Evolutionary conservation across 2,329 filamentous ascomycete species (phyloP), one percentile per base, ranked within the genome.

Genomic region (Rhynchosporium agropyri): DNA sequence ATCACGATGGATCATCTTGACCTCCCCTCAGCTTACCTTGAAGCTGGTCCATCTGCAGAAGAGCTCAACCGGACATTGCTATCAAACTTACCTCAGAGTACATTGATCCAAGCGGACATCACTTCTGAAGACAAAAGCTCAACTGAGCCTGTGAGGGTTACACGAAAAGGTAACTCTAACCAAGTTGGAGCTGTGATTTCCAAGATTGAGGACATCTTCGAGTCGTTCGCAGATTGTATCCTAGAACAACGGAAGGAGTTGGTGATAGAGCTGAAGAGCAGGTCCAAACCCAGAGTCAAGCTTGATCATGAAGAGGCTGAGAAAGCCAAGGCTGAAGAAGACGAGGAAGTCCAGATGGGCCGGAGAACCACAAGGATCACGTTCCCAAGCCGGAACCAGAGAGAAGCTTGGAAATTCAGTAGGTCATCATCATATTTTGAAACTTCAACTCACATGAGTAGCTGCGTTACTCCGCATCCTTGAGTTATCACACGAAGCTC

Each of bases 401-500:
- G 76, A 4, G 83, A 86, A 68, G 79, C 78, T 7, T 78, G 75
- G 67, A 83, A 80, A 57, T 86, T 86, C 67, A 76, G 84, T 86
- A 72, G 48, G 77, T 72, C 42, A 26, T 61, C 66, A 10, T 58
- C 53, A 20, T 68, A 62, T n/a, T 33, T 20, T 63, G 68, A 33
- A 65, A 61, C 50, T 9, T 45, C 54, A 59, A 57, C 49, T 66
- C 31, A 66, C 46, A 8, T 50, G 29, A 51, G 38, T 26, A 89
- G 86, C 82, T 42, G 80, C 82, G 4, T 69, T 88, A 6, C 75
- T 89, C 36, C 78, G 82, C 8, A 83, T 89, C 53, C 76, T 89
- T 10, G 82, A 87, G 67, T 68, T 87, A 1, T 81, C 83, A 0
- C 86, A 87, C 65, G 81, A 85, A 68, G 84, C 86, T 3, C 75